A percentile compares a stretch with the other conserved stretches of the same genome.
Evolutionary conservation across 495 filamentous ascomycete genomes (phyloP).

Genomic region (Tuber indicum): DNA sequence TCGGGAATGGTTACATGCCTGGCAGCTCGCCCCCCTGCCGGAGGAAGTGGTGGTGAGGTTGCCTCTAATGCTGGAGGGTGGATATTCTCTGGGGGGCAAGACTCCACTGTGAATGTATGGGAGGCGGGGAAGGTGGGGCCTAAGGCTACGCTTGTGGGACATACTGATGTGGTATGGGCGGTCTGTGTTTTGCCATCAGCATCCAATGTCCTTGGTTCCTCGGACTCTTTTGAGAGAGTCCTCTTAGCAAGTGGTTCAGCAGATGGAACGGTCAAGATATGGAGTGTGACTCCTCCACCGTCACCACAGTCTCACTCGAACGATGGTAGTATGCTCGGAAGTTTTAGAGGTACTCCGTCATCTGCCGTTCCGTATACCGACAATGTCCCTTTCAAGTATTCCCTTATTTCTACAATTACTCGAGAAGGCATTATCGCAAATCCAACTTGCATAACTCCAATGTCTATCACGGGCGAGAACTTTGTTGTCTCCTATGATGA

Average conservation of each 20-base stretch:
- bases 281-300: conserved; percentile 89
- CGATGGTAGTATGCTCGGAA: conserved; percentile 64
- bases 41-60: conserved; percentile 11
- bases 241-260: conserved; percentile 86
- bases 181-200: conserved; percentile 89
- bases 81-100: conserved; percentile 96
- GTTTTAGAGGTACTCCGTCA: conserved; percentile 66
- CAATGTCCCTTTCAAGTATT: conserved; percentile 53
- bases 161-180: conserved; percentile 93
- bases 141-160: conserved; percentile 88
- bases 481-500: conserved; percentile 92
- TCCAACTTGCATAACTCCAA: conserved; percentile 84
- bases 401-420: conserved; percentile 74
- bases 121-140: conserved; percentile 88
- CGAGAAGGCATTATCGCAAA: conserved; percentile 62
- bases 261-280: conserved; percentile 86
- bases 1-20: conserved; percentile 80
- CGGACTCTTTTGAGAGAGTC: conserved; percentile 63
- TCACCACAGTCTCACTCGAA: conserved; percentile 58
- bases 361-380: conserved; percentile 28
- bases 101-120: conserved; percentile 89
- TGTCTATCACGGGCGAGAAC: conserved; percentile 76
- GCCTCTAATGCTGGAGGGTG: conserved; percentile 75
- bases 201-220: conserved; percentile 59
- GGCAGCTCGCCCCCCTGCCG: conserved; percentile 74